A percentile compares a stretch with the other conserved stretches of the same genome.
phyloP scores from a whole-genome alignment of 345 rosid genomes.

The Barbarea vulgaris region DNA sequence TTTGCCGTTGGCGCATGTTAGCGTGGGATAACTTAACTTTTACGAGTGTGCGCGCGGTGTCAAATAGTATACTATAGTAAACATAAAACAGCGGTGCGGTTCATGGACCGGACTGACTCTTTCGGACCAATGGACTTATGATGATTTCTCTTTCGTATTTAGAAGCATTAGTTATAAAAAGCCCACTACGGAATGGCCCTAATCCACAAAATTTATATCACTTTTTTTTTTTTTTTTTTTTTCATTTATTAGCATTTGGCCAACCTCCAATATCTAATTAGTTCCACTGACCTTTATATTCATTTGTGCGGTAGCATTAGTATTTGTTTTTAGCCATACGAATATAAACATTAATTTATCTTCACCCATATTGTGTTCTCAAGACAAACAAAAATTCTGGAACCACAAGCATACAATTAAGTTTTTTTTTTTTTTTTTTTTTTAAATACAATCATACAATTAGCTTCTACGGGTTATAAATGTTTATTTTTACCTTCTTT shows the following conservation, averaged over 20 bases:
- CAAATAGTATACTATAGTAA: too few relatives aligned
- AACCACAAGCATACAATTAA: background rate
- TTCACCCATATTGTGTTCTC: background rate
- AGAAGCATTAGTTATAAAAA: background rate
- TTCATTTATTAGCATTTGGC: background rate
- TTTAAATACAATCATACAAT: too few relatives aligned
- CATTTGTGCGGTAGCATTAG: background rate
- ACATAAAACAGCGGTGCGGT: slow-evolving; percentile 2
- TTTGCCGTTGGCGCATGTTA: slow-evolving; percentile 48
- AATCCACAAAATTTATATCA: background rate
- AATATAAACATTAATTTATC: background rate
- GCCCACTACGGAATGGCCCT: slow-evolving; percentile 4
- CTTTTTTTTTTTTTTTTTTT: background rate
- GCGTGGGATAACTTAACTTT: background rate
- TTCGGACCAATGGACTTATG: background rate
- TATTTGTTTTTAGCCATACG: background rate
- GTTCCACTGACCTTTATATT: background rate
- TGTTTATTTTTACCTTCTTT: background rate
- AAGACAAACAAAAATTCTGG: background rate
- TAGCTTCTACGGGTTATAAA: background rate
- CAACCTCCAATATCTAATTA: background rate
- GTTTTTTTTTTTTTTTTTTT: too few relatives aligned
- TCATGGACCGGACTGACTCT: slow-evolving; percentile 21
- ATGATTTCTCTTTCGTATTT: background rate
- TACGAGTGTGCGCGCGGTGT: slow-evolving; percentile 32